Percentiles rank a stretch among this genome's conserved stretches.
These are phyloP conservation scores for Kluyveromyces aestuarii DNA, from an alignment of 805 yeast species.

Conservation along the genomic window DNA sequence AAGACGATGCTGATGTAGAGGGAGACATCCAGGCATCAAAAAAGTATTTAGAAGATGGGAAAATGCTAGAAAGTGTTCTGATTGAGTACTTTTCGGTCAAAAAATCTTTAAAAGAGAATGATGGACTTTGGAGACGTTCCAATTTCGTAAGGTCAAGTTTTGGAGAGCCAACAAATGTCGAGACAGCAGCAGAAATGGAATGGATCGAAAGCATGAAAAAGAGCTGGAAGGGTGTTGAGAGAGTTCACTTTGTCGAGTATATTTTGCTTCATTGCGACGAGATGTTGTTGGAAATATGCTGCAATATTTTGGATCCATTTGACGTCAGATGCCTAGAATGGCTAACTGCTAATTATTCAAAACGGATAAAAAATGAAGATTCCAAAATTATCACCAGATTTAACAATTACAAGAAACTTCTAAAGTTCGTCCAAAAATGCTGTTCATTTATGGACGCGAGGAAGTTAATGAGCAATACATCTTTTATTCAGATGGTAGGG, in stretches of 20 bases:
- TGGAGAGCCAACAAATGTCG: neutral
- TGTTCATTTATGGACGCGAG: neutral
- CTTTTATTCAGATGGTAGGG: neutral
- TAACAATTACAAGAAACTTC: constrained; percentile 1
- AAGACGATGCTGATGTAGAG: constrained; percentile 10
- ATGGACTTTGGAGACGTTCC: constrained; percentile 1
- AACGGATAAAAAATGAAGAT: constrained; percentile 1
- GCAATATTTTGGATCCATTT: neutral
- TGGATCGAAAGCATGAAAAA: neutral
- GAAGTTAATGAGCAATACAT: neutral
- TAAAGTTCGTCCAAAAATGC: constrained; percentile 1
- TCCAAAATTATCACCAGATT: neutral
- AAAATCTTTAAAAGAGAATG: neutral
- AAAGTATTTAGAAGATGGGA: constrained; percentile 5
- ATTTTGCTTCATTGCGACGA: constrained; percentile 1
- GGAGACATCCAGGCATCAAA: constrained; percentile 2
- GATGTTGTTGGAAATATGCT: constrained; percentile 2
- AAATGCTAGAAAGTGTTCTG: neutral
- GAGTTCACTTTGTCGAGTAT: neutral
- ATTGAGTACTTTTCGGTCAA: neutral
- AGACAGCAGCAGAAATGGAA: neutral
- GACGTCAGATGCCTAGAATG: constrained; percentile 1
- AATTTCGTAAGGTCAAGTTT: neutral
- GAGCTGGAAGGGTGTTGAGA: neutral
- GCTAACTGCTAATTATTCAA: neutral